Conservation (phyloP, 192 early-diverging fungal species). For the Lobosporangium transversale region DNA sequence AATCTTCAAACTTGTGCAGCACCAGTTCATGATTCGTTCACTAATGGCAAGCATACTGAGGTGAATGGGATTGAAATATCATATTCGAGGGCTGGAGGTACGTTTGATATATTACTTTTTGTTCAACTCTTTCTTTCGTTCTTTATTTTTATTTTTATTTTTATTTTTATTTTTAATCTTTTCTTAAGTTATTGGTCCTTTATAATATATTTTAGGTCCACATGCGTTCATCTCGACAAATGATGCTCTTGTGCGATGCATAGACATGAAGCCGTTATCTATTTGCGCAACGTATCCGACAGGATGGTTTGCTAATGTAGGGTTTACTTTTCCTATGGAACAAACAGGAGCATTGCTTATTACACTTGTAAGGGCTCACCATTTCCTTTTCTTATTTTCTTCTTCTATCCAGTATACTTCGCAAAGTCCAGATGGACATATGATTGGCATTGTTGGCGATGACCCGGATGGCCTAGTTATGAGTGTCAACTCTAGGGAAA, state of each 20-base stretch:
- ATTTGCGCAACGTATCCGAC: slow-evolving; percentile 11
- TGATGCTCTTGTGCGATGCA: slow-evolving; percentile 16
- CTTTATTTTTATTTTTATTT: too few species aligned
- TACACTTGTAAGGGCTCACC: background rate
- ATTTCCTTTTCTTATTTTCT: background rate
- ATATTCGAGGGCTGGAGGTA: slow-evolving; percentile 39
- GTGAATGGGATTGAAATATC: slow-evolving; percentile 46
- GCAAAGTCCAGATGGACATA: slow-evolving; percentile 47
- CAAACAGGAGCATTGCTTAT: background rate
- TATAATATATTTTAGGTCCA: too few species aligned
- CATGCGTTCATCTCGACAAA: slow-evolving; percentile 40
- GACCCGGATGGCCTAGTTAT: slow-evolving; percentile 17
- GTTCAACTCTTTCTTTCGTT: too few species aligned
- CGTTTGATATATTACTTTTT: background rate
- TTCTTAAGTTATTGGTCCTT: too few species aligned
- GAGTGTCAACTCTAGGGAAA: slow-evolving; percentile 39
- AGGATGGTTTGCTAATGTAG: slow-evolving; percentile 34
- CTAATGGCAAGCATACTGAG: slow-evolving; percentile 8
- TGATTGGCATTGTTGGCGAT: slow-evolving; percentile 35
- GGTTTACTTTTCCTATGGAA: background rate
- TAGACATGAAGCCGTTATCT: slow-evolving; percentile 22
- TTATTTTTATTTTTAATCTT: too few species aligned
- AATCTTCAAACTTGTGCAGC: slow-evolving; percentile 24
- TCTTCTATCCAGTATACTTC: slow-evolving; percentile 22
- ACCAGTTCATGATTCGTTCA: slow-evolving; percentile 26